phyloP scores from a whole-genome alignment of 495 filamentous ascomycete species.

The Daldinia caldariorum region DNA sequence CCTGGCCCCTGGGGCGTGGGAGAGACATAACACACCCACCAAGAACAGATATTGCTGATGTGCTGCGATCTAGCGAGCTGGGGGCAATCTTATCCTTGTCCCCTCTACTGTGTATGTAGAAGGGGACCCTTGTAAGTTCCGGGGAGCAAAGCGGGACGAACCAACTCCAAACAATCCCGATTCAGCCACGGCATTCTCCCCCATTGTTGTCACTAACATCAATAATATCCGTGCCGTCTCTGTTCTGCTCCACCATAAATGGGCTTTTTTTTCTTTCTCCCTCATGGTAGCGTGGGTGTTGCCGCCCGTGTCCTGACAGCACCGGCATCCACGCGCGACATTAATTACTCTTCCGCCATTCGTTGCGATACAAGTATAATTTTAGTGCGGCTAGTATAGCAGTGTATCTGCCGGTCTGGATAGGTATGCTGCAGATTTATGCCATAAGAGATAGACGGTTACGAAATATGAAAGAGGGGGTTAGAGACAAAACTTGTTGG shows the following conservation, averaged over 20 bases:
- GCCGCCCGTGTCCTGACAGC: constrained; percentile 20
- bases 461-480: constrained; percentile 20
- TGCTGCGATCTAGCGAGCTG: constrained; percentile 43
- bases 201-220: constrained; percentile 28
- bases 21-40: constrained; percentile 32
- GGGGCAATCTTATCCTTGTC: constrained; percentile 41
- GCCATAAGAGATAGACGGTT: constrained; percentile 13
- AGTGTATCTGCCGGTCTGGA: constrained; percentile 32
- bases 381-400: constrained; percentile 29
- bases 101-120: constrained; percentile 2
- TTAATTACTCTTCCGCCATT: constrained; percentile 40
- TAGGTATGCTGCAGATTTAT: constrained; percentile 21
- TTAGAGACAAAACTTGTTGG: constrained; percentile 8
- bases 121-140: constrained; percentile 29
- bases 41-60: constrained; percentile 32
- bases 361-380: constrained; percentile 22
- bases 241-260: constrained; percentile 38
- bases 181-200: constrained; percentile 44
- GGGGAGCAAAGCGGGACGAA: constrained; percentile 44
- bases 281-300: constrained; percentile 28
- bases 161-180: constrained; percentile 42
- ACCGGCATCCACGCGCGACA: constrained; percentile 35
- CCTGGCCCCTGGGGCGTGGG: constrained; percentile 47
- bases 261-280: constrained; percentile 30
- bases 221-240: constrained; percentile 50